A percentile compares a stretch with the other conserved stretches of the same genome.
Evolutionary conservation across 177 flowering plant species (phyloP).

Genomic region (Vitis hybrid): DNA sequence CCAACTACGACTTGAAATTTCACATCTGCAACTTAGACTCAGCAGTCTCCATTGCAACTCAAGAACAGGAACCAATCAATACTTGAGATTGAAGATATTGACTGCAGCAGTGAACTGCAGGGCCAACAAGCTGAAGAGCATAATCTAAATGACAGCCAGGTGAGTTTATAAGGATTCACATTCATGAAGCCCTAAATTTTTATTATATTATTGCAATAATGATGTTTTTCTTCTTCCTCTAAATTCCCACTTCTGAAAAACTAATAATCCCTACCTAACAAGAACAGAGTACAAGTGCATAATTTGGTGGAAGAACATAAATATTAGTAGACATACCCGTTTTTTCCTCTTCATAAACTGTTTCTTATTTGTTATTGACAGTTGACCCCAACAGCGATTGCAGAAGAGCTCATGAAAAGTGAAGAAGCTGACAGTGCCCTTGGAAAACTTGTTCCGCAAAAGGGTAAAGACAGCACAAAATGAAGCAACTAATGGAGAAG

Average conservation of each 20-base stretch:
- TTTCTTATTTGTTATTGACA: not conserved
- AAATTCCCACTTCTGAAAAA: too few species aligned
- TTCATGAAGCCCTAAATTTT: too few species aligned
- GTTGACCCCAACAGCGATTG: conserved; percentile 19
- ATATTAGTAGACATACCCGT: too few species aligned
- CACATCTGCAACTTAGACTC: conserved; percentile 11
- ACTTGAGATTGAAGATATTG: not conserved
- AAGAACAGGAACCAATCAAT: conserved; percentile 10
- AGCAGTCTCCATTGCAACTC: not conserved
- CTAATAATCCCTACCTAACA: not conserved
- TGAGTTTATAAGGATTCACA: not conserved
- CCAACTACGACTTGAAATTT: not conserved
- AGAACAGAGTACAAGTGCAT: too few species aligned
- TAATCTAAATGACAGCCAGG: not conserved
- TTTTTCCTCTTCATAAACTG: too few species aligned
- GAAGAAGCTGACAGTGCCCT: conserved; percentile 1
- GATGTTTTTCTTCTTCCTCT: too few species aligned
- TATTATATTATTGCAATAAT: too few species aligned
- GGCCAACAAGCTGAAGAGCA: not conserved
- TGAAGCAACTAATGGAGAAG: too few species aligned
- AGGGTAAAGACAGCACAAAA: too few species aligned
- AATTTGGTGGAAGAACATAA: too few species aligned
- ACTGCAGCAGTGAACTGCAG: conserved; percentile 8
- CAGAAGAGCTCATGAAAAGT: conserved; percentile 1
- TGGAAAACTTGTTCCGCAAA: too few species aligned